Evolutionary conservation across 169 alveolate species (phyloP), one percentile per base, ranked within the genome.

Genomic region (Plasmodium sp.): DNA sequence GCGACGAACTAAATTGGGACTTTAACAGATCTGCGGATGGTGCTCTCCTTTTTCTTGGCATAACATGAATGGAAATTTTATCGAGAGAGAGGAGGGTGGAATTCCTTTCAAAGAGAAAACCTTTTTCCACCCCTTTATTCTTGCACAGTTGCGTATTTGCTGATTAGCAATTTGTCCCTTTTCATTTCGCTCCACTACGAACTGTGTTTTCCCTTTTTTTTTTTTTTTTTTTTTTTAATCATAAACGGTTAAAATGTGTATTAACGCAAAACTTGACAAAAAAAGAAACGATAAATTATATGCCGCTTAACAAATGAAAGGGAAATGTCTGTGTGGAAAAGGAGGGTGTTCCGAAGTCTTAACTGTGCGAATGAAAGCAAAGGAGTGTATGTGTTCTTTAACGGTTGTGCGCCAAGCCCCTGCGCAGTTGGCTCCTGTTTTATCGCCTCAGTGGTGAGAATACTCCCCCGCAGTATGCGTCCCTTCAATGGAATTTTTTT

Each of bases 1-100:
- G 99, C 97, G 99, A 96, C 98, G 99, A 96, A 98, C 99, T 34
- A 98, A 98, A 97, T 97, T 98, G 91, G 98, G 98, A 96, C 96
- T 98, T 48, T 48, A 48, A 97, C 97, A 97, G 97, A 94, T 80
- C 58, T 39, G 9, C 18, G 48, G 58, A 22, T 54, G 36, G 56
- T 43, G n/a, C 41, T 5, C 16, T 45, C 51, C 58, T 83, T 83
- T 83, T 36, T 22, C 54, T 12, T 83, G 34, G 39, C 43, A 14
- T 56, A 39, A n/a, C 6, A 71, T 36, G 27, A 22, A 75, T 75
- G 58, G 48, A 75, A 75, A 33, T 31, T 33, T 75, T 75, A 75
- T 34, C 67, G 22, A 75, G 83, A 75, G 51, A 36, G 58, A 48
- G 58, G 12, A 48, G 58, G 58, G 18, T 48, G 58, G 58, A 6